Evolutionary conservation across 2,329 filamentous ascomycete species (phyloP).

Genomic region (Penicillium sp.): DNA sequence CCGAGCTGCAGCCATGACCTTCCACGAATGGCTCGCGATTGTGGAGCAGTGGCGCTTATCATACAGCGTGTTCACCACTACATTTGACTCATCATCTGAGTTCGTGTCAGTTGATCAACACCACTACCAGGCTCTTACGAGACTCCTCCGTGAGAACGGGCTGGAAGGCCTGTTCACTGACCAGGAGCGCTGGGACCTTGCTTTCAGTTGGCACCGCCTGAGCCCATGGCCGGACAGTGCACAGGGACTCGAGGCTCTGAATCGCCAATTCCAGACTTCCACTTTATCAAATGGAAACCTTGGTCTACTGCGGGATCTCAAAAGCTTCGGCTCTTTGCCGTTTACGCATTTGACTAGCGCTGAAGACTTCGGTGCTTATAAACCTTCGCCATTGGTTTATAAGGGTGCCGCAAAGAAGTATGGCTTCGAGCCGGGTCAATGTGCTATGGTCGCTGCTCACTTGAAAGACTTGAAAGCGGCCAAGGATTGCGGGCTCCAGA

Average conservation of each 20-base stretch:
- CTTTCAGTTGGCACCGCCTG: conserved; percentile 71
- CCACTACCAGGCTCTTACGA: conserved; percentile 63
- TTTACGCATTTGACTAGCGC: conserved; percentile 67
- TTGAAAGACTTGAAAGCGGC: conserved; percentile 69
- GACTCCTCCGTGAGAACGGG: conserved; percentile 58
- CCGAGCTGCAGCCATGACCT: conserved; percentile 54
- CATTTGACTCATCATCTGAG: conserved; percentile 36
- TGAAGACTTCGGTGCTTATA: conserved; percentile 74
- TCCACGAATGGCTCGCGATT: conserved; percentile 64
- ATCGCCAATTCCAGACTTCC: conserved; percentile 59
- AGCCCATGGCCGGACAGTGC: conserved; percentile 67
- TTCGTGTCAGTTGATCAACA: conserved; percentile 76
- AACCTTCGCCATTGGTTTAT: conserved; percentile 70
- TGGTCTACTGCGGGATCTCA: conserved; percentile 66
- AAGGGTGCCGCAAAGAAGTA: conserved; percentile 65
- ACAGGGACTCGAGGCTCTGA: conserved; percentile 59
- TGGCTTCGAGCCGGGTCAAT: conserved; percentile 59
- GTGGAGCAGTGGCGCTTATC: conserved; percentile 70
- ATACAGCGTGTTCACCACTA: conserved; percentile 64
- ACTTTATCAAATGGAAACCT: conserved; percentile 77
- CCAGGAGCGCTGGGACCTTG: conserved; percentile 62
- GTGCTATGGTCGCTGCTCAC: conserved; percentile 78
- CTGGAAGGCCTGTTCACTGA: conserved; percentile 64
- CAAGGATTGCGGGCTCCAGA: conserved; percentile 64
- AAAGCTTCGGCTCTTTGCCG: conserved; percentile 58